Evolutionary conservation across 108 stramenopile species (phyloP), one percentile per base, ranked within the genome.

Genomic region (Cylindrotheca fusiformis): DNA sequence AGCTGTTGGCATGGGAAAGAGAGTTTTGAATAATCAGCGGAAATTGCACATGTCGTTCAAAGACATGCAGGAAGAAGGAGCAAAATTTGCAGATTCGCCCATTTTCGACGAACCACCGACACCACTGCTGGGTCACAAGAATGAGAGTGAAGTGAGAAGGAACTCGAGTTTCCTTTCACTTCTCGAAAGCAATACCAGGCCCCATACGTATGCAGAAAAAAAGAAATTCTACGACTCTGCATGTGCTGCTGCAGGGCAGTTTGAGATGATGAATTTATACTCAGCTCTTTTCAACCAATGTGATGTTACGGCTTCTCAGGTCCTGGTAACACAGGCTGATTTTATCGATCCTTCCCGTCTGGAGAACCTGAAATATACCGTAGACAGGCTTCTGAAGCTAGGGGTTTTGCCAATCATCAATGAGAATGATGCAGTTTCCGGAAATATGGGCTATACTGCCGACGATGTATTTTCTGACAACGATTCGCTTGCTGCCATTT

Each of bases 211-310:
- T 28, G 73, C 81, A 26, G 77, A 91, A 68, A 78, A 84, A 64
- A 87, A 87, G 32, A 88, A 86, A 66, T 82, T 73, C 52, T 97
- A 98, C 71, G 89, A 94, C 64, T 81, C 82, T 22, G 94, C 96
- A 12, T 96, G 93, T 75, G 97, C 97, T 26, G 96, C 97, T n/a
- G 97, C 97, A 23, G 97, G 97, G 28, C 97, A 98, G 62, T 92
- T 98, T 50, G 96, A 95, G 64, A 85, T 98, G 87, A 98, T 98
- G 97, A 94, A 91, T 55, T 65, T 98, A 49, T 98, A 98, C 56
- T 79, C 79, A 23, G 82, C 81, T 36, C 82, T 98, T 19, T 97
- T 98, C 69, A 71, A 62, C 24, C 92, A 94, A 61, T 79, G 74
- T 59, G 96, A 95, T 67, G 76, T 94, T 28, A 66, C 88, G 1